A percentile compares a stretch with the other conserved stretches of the same genome.
phyloP scores from a whole-genome alignment of 73 alveolate genomes.

The Blepharisma japonicum region DNA sequence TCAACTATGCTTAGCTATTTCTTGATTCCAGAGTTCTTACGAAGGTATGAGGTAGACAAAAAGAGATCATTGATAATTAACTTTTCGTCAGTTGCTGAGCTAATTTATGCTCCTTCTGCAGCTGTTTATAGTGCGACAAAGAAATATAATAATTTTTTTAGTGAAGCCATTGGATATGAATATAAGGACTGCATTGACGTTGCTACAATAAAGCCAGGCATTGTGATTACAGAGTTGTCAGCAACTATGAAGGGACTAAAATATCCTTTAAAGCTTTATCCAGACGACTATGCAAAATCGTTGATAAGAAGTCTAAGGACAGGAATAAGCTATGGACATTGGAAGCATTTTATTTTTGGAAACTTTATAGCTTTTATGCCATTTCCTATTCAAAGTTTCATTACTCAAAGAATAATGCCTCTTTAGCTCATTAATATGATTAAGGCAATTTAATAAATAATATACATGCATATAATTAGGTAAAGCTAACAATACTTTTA shows the following conservation, averaged over 20 bases:
- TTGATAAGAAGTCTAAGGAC: not conserved
- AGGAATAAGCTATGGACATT: slow-evolving; percentile 13
- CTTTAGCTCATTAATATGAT: no score
- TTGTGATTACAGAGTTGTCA: not conserved
- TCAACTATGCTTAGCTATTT: not conserved
- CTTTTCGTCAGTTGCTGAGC: not conserved
- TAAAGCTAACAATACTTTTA: no score
- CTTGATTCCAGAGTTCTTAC: not conserved
- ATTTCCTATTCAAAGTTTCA: no score
- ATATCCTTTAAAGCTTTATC: not conserved
- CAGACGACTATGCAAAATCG: not conserved
- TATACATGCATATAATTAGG: no score
- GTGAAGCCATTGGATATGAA: not conserved
- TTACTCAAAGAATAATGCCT: no score
- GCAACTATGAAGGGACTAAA: not conserved
- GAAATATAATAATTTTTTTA: not conserved
- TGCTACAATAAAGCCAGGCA: not conserved
- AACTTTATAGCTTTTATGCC: no score
- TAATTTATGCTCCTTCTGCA: not conserved
- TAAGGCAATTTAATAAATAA: no score
- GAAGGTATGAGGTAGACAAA: not conserved
- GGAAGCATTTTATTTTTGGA: not conserved
- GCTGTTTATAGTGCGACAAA: slow-evolving; percentile 16
- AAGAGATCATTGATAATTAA: not conserved
- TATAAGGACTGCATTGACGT: not conserved